These are phyloP conservation scores for Daldinia eschscholtzii DNA, from an alignment of 2,329 filamentous ascomycete species.

Conservation along the genomic window DNA sequence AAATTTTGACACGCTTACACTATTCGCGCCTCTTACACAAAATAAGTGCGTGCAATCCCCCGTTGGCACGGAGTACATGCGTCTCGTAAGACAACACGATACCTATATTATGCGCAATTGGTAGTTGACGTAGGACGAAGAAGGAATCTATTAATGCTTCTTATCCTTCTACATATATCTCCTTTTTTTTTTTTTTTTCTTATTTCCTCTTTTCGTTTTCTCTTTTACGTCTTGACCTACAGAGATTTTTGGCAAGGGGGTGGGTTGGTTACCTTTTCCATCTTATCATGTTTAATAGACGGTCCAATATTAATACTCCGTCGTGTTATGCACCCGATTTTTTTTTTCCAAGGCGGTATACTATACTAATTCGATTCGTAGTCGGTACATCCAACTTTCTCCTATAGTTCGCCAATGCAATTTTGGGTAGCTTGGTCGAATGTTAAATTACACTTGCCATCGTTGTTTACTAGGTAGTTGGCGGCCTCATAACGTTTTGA, in stretches of 20 bases:
- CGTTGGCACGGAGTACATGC: conserved; percentile 40
- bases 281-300: conserved; percentile 38
- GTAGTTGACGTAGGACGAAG: conserved; percentile 29
- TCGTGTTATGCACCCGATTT: conserved; percentile 33
- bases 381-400: conserved; percentile 25
- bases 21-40: conserved; percentile 30
- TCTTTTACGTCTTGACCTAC: conserved; percentile 14
- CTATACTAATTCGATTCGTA: conserved; percentile 29
- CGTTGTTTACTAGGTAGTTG: conserved; percentile 30
- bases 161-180: neutral
- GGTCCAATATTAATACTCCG: conserved; percentile 37
- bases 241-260: conserved; percentile 37
- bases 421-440: conserved; percentile 22
- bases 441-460: conserved; percentile 35
- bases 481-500: conserved; percentile 32
- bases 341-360: conserved; percentile 3
- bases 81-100: conserved; percentile 27
- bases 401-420: conserved; percentile 31
- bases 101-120: conserved; percentile 24
- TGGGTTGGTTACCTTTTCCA: conserved; percentile 19
- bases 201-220: conserved; percentile 11
- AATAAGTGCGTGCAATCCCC: conserved; percentile 31
- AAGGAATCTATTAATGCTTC: conserved; percentile 30
- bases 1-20: conserved; percentile 31
- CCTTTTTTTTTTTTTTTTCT: neutral